phyloP scores from a whole-genome alignment of 345 rosid genomes.

The Eucalyptus pumila region DNA sequence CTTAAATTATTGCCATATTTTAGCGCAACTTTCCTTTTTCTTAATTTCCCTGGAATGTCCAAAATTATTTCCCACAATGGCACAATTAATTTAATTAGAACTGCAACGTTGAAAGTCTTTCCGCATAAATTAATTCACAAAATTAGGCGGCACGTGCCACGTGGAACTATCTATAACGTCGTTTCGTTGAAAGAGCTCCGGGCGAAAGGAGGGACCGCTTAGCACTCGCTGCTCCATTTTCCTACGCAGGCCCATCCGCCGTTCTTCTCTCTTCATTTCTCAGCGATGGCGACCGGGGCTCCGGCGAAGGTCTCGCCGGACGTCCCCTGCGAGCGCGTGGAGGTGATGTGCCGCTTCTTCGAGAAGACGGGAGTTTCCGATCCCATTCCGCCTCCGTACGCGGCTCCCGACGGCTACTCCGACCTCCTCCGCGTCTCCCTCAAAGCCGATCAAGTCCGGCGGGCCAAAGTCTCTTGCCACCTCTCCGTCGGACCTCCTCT shows the following conservation, averaged over 20 bases:
- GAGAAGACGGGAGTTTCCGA: neutral
- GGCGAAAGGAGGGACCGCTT: neutral
- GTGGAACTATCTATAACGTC: neutral
- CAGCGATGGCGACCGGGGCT: neutral
- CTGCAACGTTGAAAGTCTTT: neutral
- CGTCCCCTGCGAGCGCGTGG: neutral
- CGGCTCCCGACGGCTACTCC: constrained; percentile 31
- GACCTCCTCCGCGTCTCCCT: constrained; percentile 26
- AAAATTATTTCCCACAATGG: neutral
- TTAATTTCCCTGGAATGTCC: neutral
- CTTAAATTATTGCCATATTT: neutral
- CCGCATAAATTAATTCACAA: neutral
- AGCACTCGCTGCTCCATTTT: neutral
- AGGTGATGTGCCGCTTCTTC: neutral
- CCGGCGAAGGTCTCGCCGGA: neutral
- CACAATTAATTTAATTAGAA: neutral
- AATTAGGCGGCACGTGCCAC: neutral
- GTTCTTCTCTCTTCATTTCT: neutral
- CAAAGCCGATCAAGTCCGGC: constrained; percentile 21
- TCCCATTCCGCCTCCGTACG: neutral
- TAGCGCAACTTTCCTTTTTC: neutral
- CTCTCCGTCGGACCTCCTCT: constrained; percentile 38
- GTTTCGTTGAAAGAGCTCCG: neutral
- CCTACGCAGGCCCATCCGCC: neutral
- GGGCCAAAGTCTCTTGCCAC: constrained; percentile 45